Conservation (phyloP, 306 rosid genomes). For the Dryas octopetala region DNA sequence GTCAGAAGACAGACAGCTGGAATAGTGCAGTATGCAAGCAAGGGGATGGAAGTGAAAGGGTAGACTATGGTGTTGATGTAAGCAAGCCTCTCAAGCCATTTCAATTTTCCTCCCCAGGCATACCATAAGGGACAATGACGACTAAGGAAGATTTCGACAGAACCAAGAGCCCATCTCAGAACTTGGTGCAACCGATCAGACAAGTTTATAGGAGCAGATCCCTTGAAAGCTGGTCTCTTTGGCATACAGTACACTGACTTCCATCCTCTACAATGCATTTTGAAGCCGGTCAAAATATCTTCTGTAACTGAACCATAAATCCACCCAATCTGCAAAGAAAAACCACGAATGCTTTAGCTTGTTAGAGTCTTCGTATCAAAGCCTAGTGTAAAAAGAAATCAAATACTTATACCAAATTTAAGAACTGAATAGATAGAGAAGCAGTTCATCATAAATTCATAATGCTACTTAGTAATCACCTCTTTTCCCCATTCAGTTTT, state of each 20-base stretch:
- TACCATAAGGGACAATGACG: constrained; percentile 95
- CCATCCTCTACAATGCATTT: constrained; percentile 99
- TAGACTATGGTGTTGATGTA: constrained; percentile 70
- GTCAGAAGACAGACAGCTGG: constrained; percentile 94
- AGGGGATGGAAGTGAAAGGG: constrained; percentile 90
- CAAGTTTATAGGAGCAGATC: constrained; percentile 89
- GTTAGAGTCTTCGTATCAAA: not conserved
- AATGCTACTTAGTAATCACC: constrained; percentile 42
- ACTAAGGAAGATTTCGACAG: constrained; percentile 85
- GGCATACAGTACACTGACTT: constrained; percentile 95
- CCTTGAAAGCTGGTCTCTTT: constrained; percentile 80
- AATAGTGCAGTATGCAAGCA: constrained; percentile 71
- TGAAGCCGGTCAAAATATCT: constrained; percentile 90
- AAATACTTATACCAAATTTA: not conserved
- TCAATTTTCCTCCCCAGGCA: constrained; percentile 82
- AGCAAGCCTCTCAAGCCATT: constrained; percentile 83
- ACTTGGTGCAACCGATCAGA: constrained; percentile 87
- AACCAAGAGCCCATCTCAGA: constrained; percentile 83
- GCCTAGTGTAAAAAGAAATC: not conserved
- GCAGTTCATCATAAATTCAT: not conserved
- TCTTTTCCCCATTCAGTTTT: constrained; percentile 99
- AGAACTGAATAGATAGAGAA: not conserved
- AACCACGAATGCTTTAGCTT: not conserved
- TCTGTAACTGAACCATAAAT: constrained; percentile 92
- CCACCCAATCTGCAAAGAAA: constrained; percentile 85